Percentiles rank a stretch among this genome's conserved stretches.
These are phyloP conservation scores for Kwoniella heveanensis DNA, from an alignment of 768 basidiomycete genomes.

Conservation along the genomic window DNA sequence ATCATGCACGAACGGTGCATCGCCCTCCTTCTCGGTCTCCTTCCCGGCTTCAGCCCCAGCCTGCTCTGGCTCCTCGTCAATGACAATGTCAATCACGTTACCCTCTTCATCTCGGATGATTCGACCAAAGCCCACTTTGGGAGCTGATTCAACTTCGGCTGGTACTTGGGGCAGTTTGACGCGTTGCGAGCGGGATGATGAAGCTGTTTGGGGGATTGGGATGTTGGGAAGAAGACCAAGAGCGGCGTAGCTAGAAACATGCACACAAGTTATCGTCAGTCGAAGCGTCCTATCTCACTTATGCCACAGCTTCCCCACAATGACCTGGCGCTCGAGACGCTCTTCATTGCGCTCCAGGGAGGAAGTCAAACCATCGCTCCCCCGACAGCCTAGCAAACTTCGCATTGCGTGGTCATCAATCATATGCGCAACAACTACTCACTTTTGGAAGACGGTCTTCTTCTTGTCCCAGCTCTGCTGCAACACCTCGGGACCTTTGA, in stretches of 20 bases:
- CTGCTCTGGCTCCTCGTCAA: conserved; percentile 62
- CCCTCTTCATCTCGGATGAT: conserved; percentile 80
- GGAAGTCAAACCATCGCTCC: too few relatives aligned
- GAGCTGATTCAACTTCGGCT: conserved; percentile 2
- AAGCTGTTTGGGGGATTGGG: conserved; percentile 38
- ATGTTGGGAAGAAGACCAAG: conserved; percentile 51
- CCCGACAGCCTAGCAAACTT: too few relatives aligned
- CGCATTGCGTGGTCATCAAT: too few relatives aligned
- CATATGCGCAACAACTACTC: conserved; percentile 53
- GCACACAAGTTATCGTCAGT: too few relatives aligned
- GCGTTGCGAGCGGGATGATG: conserved; percentile 36
- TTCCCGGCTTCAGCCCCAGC: conserved; percentile 28
- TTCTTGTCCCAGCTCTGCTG: conserved; percentile 83
- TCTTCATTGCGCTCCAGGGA: too few relatives aligned
- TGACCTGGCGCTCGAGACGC: too few relatives aligned
- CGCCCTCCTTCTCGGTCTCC: conserved; percentile 30
- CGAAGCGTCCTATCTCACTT: too few relatives aligned
- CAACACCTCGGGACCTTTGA: conserved; percentile 77
- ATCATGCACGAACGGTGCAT: conserved; percentile 35
- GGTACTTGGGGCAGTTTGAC: conserved; percentile 38
- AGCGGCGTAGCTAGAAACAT: conserved; percentile 48
- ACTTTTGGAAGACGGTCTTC: conserved; percentile 93
- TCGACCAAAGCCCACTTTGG: conserved; percentile 68
- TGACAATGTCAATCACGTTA: conserved; percentile 70
- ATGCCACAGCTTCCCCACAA: too few relatives aligned